Evolutionary conservation across 352 stramenopile species (phyloP), one percentile per base, ranked within the genome.

Genomic region (Globisporangium perplexum): DNA sequence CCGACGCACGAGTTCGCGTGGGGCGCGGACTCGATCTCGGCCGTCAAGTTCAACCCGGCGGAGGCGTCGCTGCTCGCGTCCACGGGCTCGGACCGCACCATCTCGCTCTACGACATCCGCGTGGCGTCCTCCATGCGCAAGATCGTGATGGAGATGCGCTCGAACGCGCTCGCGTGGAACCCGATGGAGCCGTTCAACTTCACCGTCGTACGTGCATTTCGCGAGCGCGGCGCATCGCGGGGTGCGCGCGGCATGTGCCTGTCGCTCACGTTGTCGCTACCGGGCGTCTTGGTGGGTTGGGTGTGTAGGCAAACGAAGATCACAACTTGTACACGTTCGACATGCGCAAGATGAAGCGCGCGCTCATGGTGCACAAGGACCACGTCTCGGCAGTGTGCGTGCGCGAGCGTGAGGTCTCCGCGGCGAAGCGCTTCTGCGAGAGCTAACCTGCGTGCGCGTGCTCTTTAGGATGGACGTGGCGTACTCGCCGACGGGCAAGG

Each of bases 301-400:
- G 4, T 36, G 8, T 41, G 11, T 23, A 89, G 76, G 97, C 96
- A 46, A 99, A 98, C 74, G 98, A 99, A 80, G 97, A 99, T 77
- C 92, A 98, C 77, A 98, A 99, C 63, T 65, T 97, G 45, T 99
- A 99, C 78, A 98, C 94, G 30, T 99, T 99, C 71, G 98, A 99
- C 78, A 99, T 99, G 91, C 84, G 98, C 65, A 98, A 98, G 66
- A 84, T 99, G 59, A 66, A 93, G 38, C 69, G 83, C 45, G 90
- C 90, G 38, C 68, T 95, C 59, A 93, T 96, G 63, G 97, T 99
- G 38, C 97, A 99, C 81, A 99, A 98, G 70, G 97, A 99, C 65
- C 97, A 99, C 79, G 96, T 99, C 8, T 94, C 83, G 11, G 96
- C 97, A 48, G 96, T 99, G 81, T 93, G 74, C 59, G 80, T 87